These are phyloP conservation scores for Juglanconis sp. DNA, from an alignment of 2,329 filamentous ascomycete genomes.

Conservation along the genomic window DNA sequence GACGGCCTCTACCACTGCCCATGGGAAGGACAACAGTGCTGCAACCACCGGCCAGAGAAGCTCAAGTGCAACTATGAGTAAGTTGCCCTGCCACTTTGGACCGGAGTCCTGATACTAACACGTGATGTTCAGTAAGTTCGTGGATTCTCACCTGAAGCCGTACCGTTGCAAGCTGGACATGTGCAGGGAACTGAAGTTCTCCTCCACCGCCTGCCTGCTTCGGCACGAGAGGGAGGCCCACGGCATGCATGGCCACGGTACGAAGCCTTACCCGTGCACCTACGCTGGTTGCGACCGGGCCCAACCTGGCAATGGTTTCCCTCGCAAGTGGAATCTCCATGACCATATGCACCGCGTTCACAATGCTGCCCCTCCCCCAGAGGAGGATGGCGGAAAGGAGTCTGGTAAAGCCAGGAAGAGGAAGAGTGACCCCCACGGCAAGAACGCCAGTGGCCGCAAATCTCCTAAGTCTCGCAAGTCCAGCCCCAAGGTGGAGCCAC, in stretches of 20 bases:
- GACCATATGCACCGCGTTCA: slow-evolving; percentile 98
- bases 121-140: slow-evolving; percentile 70
- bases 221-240: slow-evolving; percentile 95
- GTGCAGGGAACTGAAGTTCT: slow-evolving; percentile 86
- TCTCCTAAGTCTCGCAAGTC: slow-evolving; percentile 33
- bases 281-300: slow-evolving; percentile 86
- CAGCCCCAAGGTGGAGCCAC: slow-evolving; percentile 25
- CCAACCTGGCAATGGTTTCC: slow-evolving; percentile 80
- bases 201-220: slow-evolving; percentile 89
- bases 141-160: slow-evolving; percentile 94
- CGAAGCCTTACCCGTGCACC: slow-evolving; percentile 86
- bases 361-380: slow-evolving; percentile 39
- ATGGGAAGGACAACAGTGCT: slow-evolving; percentile 67
- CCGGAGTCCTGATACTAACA: slow-evolving; percentile 17
- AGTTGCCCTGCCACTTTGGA: slow-evolving; percentile 36
- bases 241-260: slow-evolving; percentile 90
- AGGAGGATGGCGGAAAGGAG: slow-evolving; percentile 26
- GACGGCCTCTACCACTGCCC: slow-evolving; percentile 95
- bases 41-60: slow-evolving; percentile 89
- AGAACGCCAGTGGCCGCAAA: slow-evolving; percentile 44
- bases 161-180: slow-evolving; percentile 87
- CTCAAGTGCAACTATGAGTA: slow-evolving; percentile 99
- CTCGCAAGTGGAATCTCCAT: slow-evolving; percentile 89
- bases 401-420: slow-evolving; percentile 54
- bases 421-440: slow-evolving; percentile 50